Evolutionary conservation across 768 basidiomycete genomes (phyloP), one percentile per base, ranked within the genome.

Genomic region (Megacollybia marginata): DNA sequence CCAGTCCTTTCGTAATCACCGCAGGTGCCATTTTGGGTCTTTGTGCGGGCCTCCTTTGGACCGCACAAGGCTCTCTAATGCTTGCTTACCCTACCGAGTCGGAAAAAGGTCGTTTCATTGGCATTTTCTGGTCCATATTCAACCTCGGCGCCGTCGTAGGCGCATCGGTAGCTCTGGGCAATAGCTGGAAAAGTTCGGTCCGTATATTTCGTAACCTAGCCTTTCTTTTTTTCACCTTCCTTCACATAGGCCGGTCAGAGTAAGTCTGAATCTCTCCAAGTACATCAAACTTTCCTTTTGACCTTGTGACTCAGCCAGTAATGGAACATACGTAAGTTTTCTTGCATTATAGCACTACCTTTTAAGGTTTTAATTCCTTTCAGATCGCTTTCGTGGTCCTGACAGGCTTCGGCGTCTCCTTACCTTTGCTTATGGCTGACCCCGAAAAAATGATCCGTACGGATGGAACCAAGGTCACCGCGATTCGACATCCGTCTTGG

Each of bases 11-110:
- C 60, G 79, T 86, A 42, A 79, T 91, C 54, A 77, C 70, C 15
- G 73, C 86, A 2, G 89, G 88, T 16, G 83, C 83, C 35, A 58
- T 87, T 49, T 79, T 90, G 15, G 89, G 89, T 15, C 54, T 88
- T 45, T 87, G 83, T 33, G 45, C 78, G 12, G 77, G 73, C 13
- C 59, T 92, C 42, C 68, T 91, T 8, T 91, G 89, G 89, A 84
- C 88, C 1, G 85, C 88, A 0, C 88, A 92, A 58, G 90, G 88
- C n/a, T 83, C 80, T 15, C 68, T 92, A 52, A 90, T 91, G 82
- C 67, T 92, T 64, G 79, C 86, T 5, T 92, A 92, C 63, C 85
- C 88, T 0, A 88, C 85, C 0, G 88, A 92, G 61, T 59, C 64
- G 43, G 79, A 91, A 61, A 92, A 92, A 63, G 88, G 88, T 13